Conservation (phyloP, 805 yeast species). For the Candida incommunis region DNA sequence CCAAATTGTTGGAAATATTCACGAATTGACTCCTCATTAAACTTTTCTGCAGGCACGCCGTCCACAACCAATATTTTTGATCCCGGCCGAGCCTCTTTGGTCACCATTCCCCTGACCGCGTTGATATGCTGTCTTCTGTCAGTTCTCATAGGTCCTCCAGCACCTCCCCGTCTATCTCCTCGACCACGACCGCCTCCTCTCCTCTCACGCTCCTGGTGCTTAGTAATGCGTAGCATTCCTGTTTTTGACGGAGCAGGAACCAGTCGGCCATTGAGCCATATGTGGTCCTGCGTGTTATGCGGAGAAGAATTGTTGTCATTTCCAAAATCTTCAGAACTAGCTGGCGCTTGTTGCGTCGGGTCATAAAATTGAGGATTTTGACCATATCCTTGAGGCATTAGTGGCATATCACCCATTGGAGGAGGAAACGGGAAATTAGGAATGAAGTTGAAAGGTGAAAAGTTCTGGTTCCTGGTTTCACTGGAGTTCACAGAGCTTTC, state of each 20-base stretch:
- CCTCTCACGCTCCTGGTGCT: background rate
- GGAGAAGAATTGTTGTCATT: background rate
- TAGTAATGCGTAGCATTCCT: background rate
- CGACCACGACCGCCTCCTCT: constrained; percentile 9
- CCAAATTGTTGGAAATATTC: constrained; percentile 31
- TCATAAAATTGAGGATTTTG: background rate
- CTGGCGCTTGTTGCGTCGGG: background rate
- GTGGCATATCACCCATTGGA: constrained; percentile 3
- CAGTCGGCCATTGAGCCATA: background rate
- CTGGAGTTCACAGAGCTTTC: too few species aligned
- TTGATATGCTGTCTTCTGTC: constrained; percentile 2
- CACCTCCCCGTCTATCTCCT: constrained; percentile 5
- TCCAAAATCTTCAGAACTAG: background rate
- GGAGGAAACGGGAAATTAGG: too few species aligned
- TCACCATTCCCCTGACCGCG: constrained; percentile 2
- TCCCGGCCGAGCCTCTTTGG: constrained; percentile 6
- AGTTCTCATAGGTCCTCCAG: constrained; percentile 1
- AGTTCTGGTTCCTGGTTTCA: too few species aligned
- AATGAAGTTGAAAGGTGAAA: too few species aligned
- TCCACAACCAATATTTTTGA: constrained; percentile 26
- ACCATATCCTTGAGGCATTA: constrained; percentile 4
- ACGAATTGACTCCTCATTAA: constrained; percentile 21
- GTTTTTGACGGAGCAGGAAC: background rate
- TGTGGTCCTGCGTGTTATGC: background rate
- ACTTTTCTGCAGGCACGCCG: constrained; percentile 29